Evolutionary conservation across 305 asterid species (phyloP).

Genomic region (Fraxinus nigra): DNA sequence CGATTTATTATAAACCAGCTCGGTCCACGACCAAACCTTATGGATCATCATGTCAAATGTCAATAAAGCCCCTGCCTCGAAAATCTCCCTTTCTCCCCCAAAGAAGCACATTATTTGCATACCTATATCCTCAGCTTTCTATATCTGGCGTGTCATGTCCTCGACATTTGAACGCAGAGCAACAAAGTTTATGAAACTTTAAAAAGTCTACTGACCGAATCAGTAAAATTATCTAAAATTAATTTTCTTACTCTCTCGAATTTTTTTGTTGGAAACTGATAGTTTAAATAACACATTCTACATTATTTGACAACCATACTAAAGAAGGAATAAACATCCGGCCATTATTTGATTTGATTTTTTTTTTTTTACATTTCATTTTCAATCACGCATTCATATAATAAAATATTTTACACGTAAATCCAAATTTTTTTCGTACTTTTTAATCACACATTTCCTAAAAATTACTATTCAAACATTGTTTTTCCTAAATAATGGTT

Average conservation of each 20-base stretch:
- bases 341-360: too few relatives aligned
- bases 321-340: background rate
- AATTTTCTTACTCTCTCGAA: background rate
- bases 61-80: conserved; percentile 6
- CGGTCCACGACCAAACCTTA: background rate
- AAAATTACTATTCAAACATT: too few relatives aligned
- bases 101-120: background rate
- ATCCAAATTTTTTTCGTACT: too few relatives aligned
- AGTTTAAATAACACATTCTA: background rate
- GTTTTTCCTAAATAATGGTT: too few relatives aligned
- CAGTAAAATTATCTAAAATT: too few relatives aligned
- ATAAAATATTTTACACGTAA: too few relatives aligned
- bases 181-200: background rate
- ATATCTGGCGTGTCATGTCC: background rate
- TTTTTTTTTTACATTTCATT: too few relatives aligned
- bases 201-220: background rate
- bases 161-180: background rate
- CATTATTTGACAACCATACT: too few relatives aligned
- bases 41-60: background rate
- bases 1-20: background rate
- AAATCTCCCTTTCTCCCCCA: background rate
- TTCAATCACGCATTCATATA: too few relatives aligned
- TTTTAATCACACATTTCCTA: too few relatives aligned
- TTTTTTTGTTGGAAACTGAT: background rate
- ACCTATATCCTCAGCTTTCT: background rate